These are phyloP conservation scores for Darksidea phi DNA, from an alignment of 495 filamentous ascomycete genomes.

Conservation along the genomic window DNA sequence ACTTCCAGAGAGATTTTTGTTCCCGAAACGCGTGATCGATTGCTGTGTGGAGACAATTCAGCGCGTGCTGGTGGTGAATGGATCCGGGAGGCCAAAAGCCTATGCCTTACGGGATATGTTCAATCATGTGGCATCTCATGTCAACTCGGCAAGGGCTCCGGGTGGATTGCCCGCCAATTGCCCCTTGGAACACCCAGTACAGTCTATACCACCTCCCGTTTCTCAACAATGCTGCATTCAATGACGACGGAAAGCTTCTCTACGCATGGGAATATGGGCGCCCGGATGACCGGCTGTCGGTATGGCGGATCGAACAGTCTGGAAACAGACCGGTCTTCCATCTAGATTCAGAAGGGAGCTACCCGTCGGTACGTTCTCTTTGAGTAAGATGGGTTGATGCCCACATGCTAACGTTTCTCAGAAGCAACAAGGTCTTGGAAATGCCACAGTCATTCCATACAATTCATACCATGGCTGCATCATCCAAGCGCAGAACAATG, in stretches of 20 bases:
- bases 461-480: conserved; percentile 1
- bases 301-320: conserved; percentile 1
- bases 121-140: conserved; percentile 1
- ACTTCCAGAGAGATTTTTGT: background rate
- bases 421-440: background rate
- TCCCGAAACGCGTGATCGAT: background rate
- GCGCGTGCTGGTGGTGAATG: background rate
- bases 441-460: conserved; percentile 7
- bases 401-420: background rate
- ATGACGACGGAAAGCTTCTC: conserved; percentile 2
- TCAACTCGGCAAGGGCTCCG: background rate
- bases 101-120: background rate
- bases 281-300: background rate
- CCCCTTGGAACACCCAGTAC: background rate
- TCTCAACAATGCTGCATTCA: conserved; percentile 1
- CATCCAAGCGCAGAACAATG: background rate
- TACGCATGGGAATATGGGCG: conserved; percentile 10
- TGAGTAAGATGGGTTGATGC: background rate
- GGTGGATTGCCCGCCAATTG: background rate
- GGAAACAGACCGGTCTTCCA: background rate
- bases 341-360: background rate
- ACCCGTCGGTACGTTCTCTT: background rate
- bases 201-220: background rate
- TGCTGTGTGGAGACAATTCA: conserved; percentile 3
- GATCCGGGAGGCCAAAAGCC: conserved; percentile 2